phyloP scores from a whole-genome alignment of 331 rosid species.

The Saraca asoca region DNA sequence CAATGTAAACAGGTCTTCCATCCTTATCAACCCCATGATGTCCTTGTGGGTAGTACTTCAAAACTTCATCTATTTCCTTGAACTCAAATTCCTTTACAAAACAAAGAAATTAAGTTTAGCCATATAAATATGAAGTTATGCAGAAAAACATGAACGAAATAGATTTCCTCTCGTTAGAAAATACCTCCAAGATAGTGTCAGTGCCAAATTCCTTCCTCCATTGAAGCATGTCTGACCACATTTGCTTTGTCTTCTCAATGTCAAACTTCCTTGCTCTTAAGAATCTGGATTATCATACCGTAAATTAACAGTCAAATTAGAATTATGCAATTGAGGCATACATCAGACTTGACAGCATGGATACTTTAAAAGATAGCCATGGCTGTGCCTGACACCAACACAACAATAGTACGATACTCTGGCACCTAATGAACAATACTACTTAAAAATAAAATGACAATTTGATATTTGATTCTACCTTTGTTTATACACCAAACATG shows the following conservation, averaged over 20 bases:
- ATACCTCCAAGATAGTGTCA: constrained; percentile 89
- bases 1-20: constrained; percentile 86
- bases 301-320: background rate
- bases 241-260: constrained; percentile 82
- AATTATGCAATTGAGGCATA: constrained; percentile 14
- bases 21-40: constrained; percentile 92
- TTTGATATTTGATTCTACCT: too few species aligned
- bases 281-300: constrained; percentile 51
- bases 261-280: constrained; percentile 89
- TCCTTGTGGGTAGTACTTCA: constrained; percentile 94
- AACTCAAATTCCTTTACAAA: constrained; percentile 75
- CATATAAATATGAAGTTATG: background rate
- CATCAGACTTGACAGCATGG: background rate
- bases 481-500: too few species aligned
- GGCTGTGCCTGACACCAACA: too few species aligned
- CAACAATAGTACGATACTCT: too few species aligned
- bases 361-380: too few species aligned
- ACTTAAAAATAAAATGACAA: too few species aligned
- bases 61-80: constrained; percentile 74
- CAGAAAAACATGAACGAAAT: constrained; percentile 6
- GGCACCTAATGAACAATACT: too few species aligned
- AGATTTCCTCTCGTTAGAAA: background rate
- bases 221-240: constrained; percentile 94
- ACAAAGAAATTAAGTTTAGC: constrained; percentile 29
- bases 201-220: constrained; percentile 91